phyloP scores from a whole-genome alignment of 2,329 filamentous ascomycete genomes.

The Raffaelea ambrosiae region DNA sequence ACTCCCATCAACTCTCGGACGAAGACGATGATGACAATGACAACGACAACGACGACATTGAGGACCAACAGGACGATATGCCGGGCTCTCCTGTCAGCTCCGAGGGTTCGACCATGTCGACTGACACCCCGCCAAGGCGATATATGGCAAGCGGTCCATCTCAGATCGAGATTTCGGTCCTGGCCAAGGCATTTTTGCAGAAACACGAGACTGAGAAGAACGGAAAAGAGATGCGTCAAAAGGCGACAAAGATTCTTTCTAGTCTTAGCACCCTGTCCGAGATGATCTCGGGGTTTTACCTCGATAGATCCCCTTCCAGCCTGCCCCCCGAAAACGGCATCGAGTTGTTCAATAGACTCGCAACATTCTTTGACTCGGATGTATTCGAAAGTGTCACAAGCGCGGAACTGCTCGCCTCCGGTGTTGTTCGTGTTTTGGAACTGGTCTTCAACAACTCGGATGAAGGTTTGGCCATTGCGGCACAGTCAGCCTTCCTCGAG shows the following conservation, averaged over 20 bases:
- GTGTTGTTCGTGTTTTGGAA: constrained; percentile 76
- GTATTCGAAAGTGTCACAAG: constrained; percentile 91
- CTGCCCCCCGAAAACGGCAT: constrained; percentile 43
- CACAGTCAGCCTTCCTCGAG: constrained; percentile 77
- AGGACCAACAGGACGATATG: constrained; percentile 43
- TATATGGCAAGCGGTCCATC: constrained; percentile 44
- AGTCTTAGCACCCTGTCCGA: constrained; percentile 63
- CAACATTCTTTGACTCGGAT: constrained; percentile 79
- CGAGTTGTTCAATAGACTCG: constrained; percentile 64
- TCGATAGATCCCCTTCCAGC: constrained; percentile 40
- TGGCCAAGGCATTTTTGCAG: constrained; percentile 77
- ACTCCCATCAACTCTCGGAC: constrained; percentile 38
- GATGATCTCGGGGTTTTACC: constrained; percentile 65
- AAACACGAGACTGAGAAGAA: constrained; percentile 69
- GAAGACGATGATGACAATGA: constrained; percentile 42
- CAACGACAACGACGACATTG: constrained; percentile 43
- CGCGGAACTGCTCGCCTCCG: constrained; percentile 84
- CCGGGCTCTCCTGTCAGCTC: constrained; percentile 62
- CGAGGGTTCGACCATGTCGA: constrained; percentile 56
- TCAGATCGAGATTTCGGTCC: constrained; percentile 63
- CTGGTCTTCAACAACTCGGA: constrained; percentile 70
- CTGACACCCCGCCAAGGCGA: constrained; percentile 45
- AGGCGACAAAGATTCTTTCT: constrained; percentile 67
- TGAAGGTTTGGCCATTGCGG: constrained; percentile 51
- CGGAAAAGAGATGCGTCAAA: constrained; percentile 65